These are phyloP conservation scores for Eutrema heterophyllum DNA, from an alignment of 345 rosid species.

Conservation along the genomic window DNA sequence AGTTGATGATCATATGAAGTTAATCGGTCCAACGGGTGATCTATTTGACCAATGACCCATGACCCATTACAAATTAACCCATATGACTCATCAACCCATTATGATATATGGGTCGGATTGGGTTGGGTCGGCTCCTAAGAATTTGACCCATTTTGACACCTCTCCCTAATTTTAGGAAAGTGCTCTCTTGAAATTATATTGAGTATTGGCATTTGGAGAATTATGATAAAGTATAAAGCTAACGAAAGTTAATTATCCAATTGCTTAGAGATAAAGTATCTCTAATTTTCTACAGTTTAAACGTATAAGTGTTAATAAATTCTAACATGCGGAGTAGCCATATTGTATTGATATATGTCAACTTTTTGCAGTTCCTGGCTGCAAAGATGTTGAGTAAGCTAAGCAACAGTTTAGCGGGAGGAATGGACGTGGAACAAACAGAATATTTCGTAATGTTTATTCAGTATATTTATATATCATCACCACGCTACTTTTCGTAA, in stretches of 20 bases:
- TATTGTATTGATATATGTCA: neutral
- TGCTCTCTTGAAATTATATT: neutral
- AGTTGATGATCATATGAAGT: no score
- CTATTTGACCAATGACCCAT: no score
- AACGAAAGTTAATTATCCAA: neutral
- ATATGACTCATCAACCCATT: no score
- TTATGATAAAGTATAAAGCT: neutral
- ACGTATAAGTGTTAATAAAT: neutral
- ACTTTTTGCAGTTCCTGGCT: neutral
- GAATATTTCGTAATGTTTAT: no score
- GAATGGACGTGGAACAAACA: conserved; percentile 90
- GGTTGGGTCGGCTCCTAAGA: no score
- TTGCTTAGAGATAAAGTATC: neutral
- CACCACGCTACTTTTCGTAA: no score
- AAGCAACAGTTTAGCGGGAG: conserved; percentile 89
- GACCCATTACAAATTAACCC: no score
- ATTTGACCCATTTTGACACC: no score
- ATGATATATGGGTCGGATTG: no score
- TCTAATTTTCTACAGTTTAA: neutral
- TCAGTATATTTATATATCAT: no score
- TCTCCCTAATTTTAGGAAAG: no score
- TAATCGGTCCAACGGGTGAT: no score
- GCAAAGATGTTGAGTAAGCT: conserved; percentile 88
- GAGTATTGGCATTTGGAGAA: neutral
- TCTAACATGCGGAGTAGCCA: neutral